Evolutionary conservation across 768 basidiomycete genomes (phyloP).

Genomic region (Pilatotrama ljubarskyi): DNA sequence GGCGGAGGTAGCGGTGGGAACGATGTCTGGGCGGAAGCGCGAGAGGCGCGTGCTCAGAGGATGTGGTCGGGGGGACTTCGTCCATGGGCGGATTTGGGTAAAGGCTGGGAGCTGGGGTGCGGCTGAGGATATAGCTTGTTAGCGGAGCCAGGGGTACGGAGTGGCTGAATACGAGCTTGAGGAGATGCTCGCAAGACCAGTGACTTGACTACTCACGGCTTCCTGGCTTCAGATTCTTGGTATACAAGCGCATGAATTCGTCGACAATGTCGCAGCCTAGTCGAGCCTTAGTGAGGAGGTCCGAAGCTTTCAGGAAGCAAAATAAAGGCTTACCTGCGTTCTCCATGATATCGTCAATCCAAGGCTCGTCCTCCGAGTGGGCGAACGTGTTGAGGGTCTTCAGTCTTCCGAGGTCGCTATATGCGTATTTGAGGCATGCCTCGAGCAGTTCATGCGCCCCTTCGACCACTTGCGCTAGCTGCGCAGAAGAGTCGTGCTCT

Average conservation of each 20-base stretch:
- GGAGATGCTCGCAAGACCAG: background rate
- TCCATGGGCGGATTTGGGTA: conserved; percentile 26
- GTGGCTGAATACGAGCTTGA: conserved; percentile 3
- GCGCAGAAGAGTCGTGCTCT: background rate
- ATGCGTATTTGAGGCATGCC: conserved; percentile 15
- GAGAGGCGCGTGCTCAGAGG: conserved; percentile 34
- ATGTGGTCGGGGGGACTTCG: conserved; percentile 28
- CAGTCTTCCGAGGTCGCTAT: conserved; percentile 15
- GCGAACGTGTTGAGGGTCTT: conserved; percentile 12
- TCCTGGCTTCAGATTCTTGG: conserved; percentile 9
- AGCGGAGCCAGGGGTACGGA: background rate
- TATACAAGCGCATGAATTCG: conserved; percentile 11
- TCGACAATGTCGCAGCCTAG: conserved; percentile 16
- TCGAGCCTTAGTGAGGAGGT: background rate
- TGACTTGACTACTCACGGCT: conserved; percentile 8
- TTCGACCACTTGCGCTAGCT: conserved; percentile 4
- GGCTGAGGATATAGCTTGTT: background rate
- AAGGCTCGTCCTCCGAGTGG: conserved; percentile 18
- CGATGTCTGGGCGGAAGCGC: conserved; percentile 35
- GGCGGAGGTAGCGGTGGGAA: conserved; percentile 17
- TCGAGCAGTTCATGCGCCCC: conserved; percentile 15
- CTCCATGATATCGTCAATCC: conserved; percentile 18
- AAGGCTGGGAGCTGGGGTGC: conserved; percentile 11
- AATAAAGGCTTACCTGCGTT: conserved; percentile 9
- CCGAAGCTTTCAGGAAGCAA: no score